Evolutionary conservation across 2,329 filamentous ascomycete species (phyloP), one percentile per base, ranked within the genome.

Genomic region (Cadophora sp.): DNA sequence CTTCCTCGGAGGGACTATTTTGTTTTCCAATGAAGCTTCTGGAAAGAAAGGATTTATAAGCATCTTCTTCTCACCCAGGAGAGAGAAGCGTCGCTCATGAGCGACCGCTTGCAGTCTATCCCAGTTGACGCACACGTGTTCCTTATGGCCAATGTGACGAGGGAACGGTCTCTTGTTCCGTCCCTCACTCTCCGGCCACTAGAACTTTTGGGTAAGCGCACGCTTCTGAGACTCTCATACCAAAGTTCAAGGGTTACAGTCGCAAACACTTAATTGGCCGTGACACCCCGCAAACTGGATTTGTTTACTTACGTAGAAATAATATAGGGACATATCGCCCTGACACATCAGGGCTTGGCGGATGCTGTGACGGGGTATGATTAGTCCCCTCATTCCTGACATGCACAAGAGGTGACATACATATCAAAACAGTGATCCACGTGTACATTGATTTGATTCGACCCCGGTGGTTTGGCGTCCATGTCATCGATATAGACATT

Each of bases 221-320:
- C n/a, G n/a, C n/a, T n/a, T n/a, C n/a, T n/a, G n/a, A n/a, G n/a
- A n/a, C n/a, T n/a, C n/a, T n/a, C n/a, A n/a, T n/a, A n/a, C n/a
- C n/a, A n/a, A n/a, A n/a, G 50, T 53, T 12, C 27, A 24, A 24
- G 50, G 1, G 12, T 27, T 5, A 16, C 11, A 16, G 11, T 29
- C 27, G 1, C 6, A 50, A 9, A n/a, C 43, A 7, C n/a, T n/a
- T n/a, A n/a, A n/a, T n/a, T n/a, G n/a, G n/a, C n/a, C n/a, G n/a
- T n/a, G n/a, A n/a, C n/a, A n/a, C n/a, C n/a, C n/a, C n/a, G n/a
- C n/a, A n/a, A n/a, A n/a, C n/a, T n/a, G n/a, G n/a, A n/a, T n/a
- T 22, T 48, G 46, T 50, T 53, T 53, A 53, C 50, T 53, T 53
- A 53, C 50, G 50, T 53, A 53, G 50, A 53, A 53, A 16, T 53